Evolutionary conservation across 805 yeast species (phyloP), one percentile per base, ranked within the genome.

Genomic region (Nakazawaea holstii): DNA sequence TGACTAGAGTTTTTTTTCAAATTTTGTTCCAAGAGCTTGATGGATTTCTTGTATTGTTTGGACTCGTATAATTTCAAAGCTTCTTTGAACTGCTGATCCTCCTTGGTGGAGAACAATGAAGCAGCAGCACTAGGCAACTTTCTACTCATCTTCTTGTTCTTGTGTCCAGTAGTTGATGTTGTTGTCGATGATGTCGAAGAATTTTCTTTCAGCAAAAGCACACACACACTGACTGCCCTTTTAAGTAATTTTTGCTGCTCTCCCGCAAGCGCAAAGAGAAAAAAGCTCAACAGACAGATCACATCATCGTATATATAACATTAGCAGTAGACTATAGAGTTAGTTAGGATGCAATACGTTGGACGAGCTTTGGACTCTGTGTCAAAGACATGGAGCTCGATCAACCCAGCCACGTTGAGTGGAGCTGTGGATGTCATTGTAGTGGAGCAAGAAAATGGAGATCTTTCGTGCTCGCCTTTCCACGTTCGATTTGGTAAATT

Each of bases 321-420:
- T n/a, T n/a, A n/a, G n/a, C n/a, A n/a, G n/a, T n/a, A n/a, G n/a
- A n/a, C n/a, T n/a, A n/a, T n/a, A n/a, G n/a, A n/a, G n/a, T n/a
- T n/a, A n/a, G n/a, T n/a, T n/a, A n/a, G n/a, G n/a, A n/a, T 92
- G 98, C 98, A 92, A 67, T 92, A 90, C 82, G 94, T 92, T 53
- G 97, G 96, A 14, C 78, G 95, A 60, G 97, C 96, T 15, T 83
- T 95, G 50, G 97, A 89, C 30, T 85, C 95, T 33, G 96, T 94
- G 7, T 91, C 96, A 49, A 90, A 90, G 64, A 94, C 97, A 43
- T 92, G 97, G 98, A 89, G 90, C 54, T 88, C 97, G 27, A 80
- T 94, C 55, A 94, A 94, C 59, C 99, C 99, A 2, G 89, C 98
- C 1, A 94, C 99, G 0, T 74, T 94, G 14, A 83, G 95, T 17